Conservation (phyloP, 306 rosid genomes). For the Benincasa hispida region DNA sequence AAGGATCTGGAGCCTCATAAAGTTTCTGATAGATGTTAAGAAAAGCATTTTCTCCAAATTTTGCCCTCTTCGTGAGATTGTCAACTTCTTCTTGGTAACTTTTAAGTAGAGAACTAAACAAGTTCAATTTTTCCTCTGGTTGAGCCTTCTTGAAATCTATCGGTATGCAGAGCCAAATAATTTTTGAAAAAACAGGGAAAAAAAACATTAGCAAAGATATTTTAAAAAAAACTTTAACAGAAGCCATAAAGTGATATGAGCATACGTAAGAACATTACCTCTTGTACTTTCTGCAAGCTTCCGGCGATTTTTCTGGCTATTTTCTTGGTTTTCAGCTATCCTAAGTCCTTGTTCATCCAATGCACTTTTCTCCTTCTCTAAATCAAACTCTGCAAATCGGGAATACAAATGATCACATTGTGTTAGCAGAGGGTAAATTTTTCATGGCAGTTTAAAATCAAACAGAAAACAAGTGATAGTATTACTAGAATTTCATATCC, state of each 20-base stretch:
- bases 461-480: background rate
- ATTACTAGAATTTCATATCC: background rate
- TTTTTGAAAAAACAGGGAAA: background rate
- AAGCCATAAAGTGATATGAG: background rate
- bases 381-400: constrained; percentile 56
- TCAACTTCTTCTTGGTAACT: constrained; percentile 97
- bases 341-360: constrained; percentile 95
- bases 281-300: constrained; percentile 95
- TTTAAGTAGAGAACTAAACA: constrained; percentile 69
- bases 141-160: constrained; percentile 88
- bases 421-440: background rate
- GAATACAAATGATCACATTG: background rate
- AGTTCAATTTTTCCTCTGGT: constrained; percentile 55
- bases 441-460: background rate
- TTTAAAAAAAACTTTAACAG: background rate
- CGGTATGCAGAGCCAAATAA: background rate
- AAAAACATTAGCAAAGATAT: background rate
- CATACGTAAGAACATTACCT: constrained; percentile 26
- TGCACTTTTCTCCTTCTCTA: constrained; percentile 77
- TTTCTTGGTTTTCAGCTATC: constrained; percentile 92
- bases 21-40: constrained; percentile 92
- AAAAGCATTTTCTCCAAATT: constrained; percentile 95
- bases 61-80: constrained; percentile 86
- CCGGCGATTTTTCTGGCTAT: constrained; percentile 92
- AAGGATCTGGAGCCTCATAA: constrained; percentile 98